Evolutionary conservation across 352 stramenopile genomes (phyloP).

Genomic region (Globisporangium paroecandrum): DNA sequence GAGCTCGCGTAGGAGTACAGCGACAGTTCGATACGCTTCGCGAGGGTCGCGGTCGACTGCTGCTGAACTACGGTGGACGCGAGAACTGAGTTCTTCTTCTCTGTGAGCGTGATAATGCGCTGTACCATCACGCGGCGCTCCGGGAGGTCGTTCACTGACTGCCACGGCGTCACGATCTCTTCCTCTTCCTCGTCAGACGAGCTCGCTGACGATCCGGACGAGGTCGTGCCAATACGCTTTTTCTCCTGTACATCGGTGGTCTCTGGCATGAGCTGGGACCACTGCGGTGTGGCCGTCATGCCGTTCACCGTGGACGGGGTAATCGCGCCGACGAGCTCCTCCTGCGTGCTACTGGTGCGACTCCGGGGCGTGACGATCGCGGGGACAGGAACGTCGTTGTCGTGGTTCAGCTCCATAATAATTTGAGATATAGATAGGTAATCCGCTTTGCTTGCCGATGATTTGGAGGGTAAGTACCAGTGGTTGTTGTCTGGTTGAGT

Average conservation of each 20-base stretch:
- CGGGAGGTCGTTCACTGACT: slow-evolving; percentile 50
- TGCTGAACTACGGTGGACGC: background rate
- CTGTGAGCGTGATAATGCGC: slow-evolving; percentile 62
- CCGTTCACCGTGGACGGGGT: slow-evolving; percentile 25
- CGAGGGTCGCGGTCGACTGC: slow-evolving; percentile 28
- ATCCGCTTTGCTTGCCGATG: background rate
- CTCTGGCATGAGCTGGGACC: slow-evolving; percentile 30
- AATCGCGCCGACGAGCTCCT: slow-evolving; percentile 10
- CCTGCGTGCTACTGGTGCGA: slow-evolving; percentile 4
- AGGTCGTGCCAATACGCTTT: slow-evolving; percentile 22
- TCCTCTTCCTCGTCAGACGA: slow-evolving; percentile 14
- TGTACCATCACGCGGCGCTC: slow-evolving; percentile 67
- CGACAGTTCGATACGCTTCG: slow-evolving; percentile 72
- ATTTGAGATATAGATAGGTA: background rate
- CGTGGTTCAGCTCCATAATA: slow-evolving; percentile 4
- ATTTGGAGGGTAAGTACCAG: slow-evolving; percentile 5
- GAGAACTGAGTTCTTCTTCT: slow-evolving; percentile 21
- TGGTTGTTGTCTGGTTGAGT: background rate
- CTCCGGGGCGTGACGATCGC: background rate
- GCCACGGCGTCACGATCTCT: slow-evolving; percentile 38
- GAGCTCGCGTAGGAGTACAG: slow-evolving; percentile 68
- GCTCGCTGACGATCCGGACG: slow-evolving; percentile 15
- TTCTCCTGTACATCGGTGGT: slow-evolving; percentile 15
- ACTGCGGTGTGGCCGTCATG: slow-evolving; percentile 22
- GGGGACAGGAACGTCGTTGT: background rate